A percentile compares a stretch with the other conserved stretches of the same genome.
Conservation (phyloP, 2,329 filamentous ascomycete species). For the Colletotrichum trifolii region DNA sequence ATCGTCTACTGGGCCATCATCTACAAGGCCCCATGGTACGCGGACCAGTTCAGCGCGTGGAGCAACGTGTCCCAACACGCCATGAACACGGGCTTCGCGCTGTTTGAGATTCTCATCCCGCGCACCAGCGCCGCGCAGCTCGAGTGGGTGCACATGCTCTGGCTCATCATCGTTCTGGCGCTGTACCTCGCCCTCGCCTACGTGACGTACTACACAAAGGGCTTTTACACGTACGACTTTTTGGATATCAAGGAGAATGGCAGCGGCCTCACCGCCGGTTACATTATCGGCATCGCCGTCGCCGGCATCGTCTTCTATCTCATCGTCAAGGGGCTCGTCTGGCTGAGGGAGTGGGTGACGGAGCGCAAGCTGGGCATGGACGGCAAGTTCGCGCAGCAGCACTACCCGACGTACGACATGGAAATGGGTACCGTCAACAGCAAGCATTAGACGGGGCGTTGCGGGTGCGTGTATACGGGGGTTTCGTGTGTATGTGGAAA, state of each 20-base stretch:
- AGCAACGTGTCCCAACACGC: slow-evolving; percentile 78
- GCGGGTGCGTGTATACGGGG: neutral
- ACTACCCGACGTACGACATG: slow-evolving; percentile 38
- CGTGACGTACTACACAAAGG: slow-evolving; percentile 74
- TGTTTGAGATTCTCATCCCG: slow-evolving; percentile 79
- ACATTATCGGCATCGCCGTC: slow-evolving; percentile 69
- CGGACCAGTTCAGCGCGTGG: slow-evolving; percentile 64
- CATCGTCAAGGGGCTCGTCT: slow-evolving; percentile 62
- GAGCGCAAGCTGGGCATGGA: slow-evolving; percentile 57
- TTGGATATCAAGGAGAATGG: slow-evolving; percentile 69
- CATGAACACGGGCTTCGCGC: slow-evolving; percentile 77
- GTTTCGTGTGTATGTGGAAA: neutral
- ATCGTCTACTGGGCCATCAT: slow-evolving; percentile 77
- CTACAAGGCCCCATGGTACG: slow-evolving; percentile 59
- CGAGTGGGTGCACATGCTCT: slow-evolving; percentile 72
- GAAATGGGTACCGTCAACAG: slow-evolving; percentile 36
- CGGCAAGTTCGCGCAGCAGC: slow-evolving; percentile 53
- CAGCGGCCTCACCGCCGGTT: slow-evolving; percentile 69
- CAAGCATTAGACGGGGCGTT: slow-evolving; percentile 18
- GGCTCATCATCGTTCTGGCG: slow-evolving; percentile 75
- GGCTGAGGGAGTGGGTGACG: slow-evolving; percentile 60
- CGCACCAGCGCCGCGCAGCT: slow-evolving; percentile 66
- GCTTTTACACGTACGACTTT: slow-evolving; percentile 83
- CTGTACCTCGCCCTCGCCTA: slow-evolving; percentile 81
- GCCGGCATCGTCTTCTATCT: slow-evolving; percentile 65